phyloP scores from a whole-genome alignment of 208 protist species.

The Eutreptiella sp. region DNA sequence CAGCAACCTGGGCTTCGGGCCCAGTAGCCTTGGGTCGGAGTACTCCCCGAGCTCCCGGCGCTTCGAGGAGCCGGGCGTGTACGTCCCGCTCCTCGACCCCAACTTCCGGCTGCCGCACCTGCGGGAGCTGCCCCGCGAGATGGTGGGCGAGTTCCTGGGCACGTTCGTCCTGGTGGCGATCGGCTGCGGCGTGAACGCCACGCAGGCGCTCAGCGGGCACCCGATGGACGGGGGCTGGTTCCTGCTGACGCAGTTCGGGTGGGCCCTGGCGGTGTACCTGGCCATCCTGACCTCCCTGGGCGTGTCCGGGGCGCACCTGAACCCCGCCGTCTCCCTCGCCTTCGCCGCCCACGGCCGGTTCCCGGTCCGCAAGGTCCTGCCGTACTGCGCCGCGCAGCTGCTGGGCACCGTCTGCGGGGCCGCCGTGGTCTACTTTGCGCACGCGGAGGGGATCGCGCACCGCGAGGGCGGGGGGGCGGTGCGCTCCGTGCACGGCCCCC shows the following conservation, averaged over 20 bases:
- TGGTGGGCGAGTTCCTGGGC: slow-evolving; percentile 50
- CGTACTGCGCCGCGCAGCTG: slow-evolving; percentile 43
- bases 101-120: too few species aligned
- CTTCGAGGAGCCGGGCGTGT: too few species aligned
- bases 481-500: slow-evolving; percentile 1
- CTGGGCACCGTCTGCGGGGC: slow-evolving; percentile 40
- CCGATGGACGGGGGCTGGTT: slow-evolving; percentile 17
- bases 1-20: too few species aligned
- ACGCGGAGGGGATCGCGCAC: slow-evolving; percentile 37
- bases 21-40: too few species aligned
- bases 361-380: slow-evolving; percentile 47
- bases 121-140: slow-evolving; percentile 41
- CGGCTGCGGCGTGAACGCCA: slow-evolving; percentile 40
- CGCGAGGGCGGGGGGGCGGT: not conserved
- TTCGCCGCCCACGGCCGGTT: slow-evolving; percentile 41
- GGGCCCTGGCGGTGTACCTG: slow-evolving; percentile 42
- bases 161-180: slow-evolving; percentile 48
- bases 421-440: slow-evolving; percentile 42
- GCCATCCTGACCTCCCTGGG: slow-evolving; percentile 43
- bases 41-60: too few species aligned
- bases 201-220: slow-evolving; percentile 26
- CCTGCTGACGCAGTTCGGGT: slow-evolving; percentile 43
- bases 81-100: too few species aligned
- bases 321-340: slow-evolving; percentile 47
- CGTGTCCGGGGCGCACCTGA: slow-evolving; percentile 49